phyloP scores from a whole-genome alignment of 2,329 filamentous ascomycete species.

The Aspergillus sp. region DNA sequence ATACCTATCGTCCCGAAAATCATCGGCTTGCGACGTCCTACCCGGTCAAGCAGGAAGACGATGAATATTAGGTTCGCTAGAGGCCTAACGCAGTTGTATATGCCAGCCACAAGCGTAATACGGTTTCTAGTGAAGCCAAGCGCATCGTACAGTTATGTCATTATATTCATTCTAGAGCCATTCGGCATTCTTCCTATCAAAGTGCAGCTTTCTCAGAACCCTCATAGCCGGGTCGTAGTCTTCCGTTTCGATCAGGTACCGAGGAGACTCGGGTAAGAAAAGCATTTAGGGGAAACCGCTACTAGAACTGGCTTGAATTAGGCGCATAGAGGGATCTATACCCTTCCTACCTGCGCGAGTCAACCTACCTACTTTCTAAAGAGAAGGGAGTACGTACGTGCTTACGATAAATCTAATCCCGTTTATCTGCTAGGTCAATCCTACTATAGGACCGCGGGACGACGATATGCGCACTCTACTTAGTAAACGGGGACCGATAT shows the following conservation, averaged over 20 bases:
- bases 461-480: constrained; percentile 51
- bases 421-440: constrained; percentile 37
- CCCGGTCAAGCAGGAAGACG: constrained; percentile 45
- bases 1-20: constrained; percentile 47
- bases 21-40: constrained; percentile 45
- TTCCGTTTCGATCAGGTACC: constrained; percentile 33
- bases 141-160: constrained; percentile 27
- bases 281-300: constrained; percentile 26
- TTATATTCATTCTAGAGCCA: constrained; percentile 39
- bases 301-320: constrained; percentile 23
- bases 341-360: constrained; percentile 34
- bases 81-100: constrained; percentile 52
- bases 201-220: constrained; percentile 46
- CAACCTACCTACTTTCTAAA: too few species aligned
- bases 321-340: constrained; percentile 36
- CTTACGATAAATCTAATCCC: constrained; percentile 37
- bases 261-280: constrained; percentile 27
- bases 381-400: constrained; percentile 22
- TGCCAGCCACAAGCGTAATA: constrained; percentile 47
- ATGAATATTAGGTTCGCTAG: constrained; percentile 41
- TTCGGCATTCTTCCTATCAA: constrained; percentile 45
- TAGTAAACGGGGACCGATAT: constrained; percentile 53
- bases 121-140: constrained; percentile 48
- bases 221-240: constrained; percentile 40
- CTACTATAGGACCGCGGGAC: constrained; percentile 43